Base-by-base conservation (phyloP, 2,329 filamentous ascomycete species). In the Ophiostoma perfectum region DNA sequence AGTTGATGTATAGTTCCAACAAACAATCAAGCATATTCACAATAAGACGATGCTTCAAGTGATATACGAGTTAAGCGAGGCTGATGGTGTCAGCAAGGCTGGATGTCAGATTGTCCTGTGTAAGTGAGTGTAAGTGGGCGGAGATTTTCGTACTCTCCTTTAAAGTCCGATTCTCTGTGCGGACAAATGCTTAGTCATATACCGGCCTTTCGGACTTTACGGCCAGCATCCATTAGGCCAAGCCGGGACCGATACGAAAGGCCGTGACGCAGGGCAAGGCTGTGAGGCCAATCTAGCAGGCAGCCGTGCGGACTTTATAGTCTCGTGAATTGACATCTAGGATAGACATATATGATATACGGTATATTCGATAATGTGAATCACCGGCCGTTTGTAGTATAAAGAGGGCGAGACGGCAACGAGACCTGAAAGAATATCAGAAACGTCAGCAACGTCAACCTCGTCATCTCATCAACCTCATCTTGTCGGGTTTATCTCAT, bases 41-140 rank as follows among this genome's bases (percentile, higher is more conserved):
- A 27, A 27, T 27, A 27, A 27, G 27, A 27, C 27, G 2, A 27
- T 27, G 27, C 27, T 27, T 27, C 27, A 2, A 27, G 27, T 27
- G 27, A 12, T 38, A 38, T 9, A 14, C 11, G 39, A 38, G 39
- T 14, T 62, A 62, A 6, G 36, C 55, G 39, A 39, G 55, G 55
- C 36, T 39, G 12, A 11, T 1, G 49, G 49, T 55, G 49, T 27
- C 18, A 55, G 8, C n/a, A 27, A 5, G 27, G 27, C 27, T 27
- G 27, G 27, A 27, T 27, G 27, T 27, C 27, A 27, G 27, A 27
- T 27, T 27, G 27, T 27, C 27, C 27, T 18, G 49, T 55, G 49
- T 27, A 27, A 55, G 49, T 55, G 49, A 44, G 47, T 55, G 18
- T 55, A 55, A 55, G 49, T 36, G 49, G 49, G 49, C 49, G 49